Evolutionary conservation across 2,329 filamentous ascomycete genomes (phyloP), one percentile per base, ranked within the genome.

Genomic region (Aspergillus tamarii): DNA sequence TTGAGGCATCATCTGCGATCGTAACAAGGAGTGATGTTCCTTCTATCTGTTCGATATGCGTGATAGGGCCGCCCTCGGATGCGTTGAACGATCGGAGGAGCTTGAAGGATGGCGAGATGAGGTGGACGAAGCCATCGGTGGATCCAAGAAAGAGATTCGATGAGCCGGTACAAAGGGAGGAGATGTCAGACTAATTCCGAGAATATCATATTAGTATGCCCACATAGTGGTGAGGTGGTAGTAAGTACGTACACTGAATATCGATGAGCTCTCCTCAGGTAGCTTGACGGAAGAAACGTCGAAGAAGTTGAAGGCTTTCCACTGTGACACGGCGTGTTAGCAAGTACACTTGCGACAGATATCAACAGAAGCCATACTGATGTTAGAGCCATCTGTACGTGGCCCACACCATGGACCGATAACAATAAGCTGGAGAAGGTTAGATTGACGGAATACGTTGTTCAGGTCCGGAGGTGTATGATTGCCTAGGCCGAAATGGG

Each of bases 261-360:
- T 85, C 74, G 88, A 86, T 71, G 89, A 88, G 76, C 88, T 90
- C 76, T 96, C 92, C 77, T 96, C 91, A 28, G 85, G 87, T 73
- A 94, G 85, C 75, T 90, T 88, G 78, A 97, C 89, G 77, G 91
- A 90, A 77, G 89, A 89, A 78, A 96, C 93, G 81, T 97, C 93
- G 87, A 99, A 98, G 89, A 99, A 99, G 85, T 96, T 94, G 84
- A 99, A 99, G 72, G 91, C 90, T 91, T 97, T 97, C 94, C 95
- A 98, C 94, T 97, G 69, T 9, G 10, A 6, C 14, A 43, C n/a
- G 41, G 11, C 14, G 32, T 4, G 57, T 69, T 39, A 67, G 59
- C 68, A 50, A 67, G 59, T 30, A 19, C 34, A 12, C 6, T n/a
- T 48, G 16, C 7, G 19, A 23, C n/a, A 11, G 36, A 28, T 4